Percentiles rank a stretch among this genome's conserved stretches.
phyloP scores from a whole-genome alignment of 2,329 filamentous ascomycete species.

The Rutstroemia sp. region DNA sequence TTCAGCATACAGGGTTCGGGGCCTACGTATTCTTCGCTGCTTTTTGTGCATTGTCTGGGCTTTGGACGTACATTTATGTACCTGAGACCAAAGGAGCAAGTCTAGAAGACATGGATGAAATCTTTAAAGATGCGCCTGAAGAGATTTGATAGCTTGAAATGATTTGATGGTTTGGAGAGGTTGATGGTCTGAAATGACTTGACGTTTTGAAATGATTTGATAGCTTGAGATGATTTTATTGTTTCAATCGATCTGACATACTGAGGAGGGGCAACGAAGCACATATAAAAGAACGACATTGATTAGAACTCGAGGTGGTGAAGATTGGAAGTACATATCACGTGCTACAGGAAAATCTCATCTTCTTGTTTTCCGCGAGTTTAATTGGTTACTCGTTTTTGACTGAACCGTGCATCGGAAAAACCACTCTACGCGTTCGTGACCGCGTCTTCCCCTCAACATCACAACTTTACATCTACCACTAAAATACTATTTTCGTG shows the following conservation, averaged over 20 bases:
- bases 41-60: constrained; percentile 39
- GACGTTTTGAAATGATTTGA: neutral
- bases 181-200: neutral
- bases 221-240: neutral
- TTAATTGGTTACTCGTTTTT: neutral
- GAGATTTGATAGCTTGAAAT: neutral
- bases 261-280: neutral
- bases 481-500: neutral
- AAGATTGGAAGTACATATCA: too few relatives aligned
- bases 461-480: neutral
- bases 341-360: too few relatives aligned
- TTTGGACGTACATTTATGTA: constrained; percentile 45
- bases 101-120: constrained; percentile 45
- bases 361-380: too few relatives aligned
- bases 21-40: constrained; percentile 49
- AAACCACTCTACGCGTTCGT: constrained; percentile 11
- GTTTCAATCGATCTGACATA: neutral
- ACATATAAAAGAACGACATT: too few relatives aligned
- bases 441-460: constrained; percentile 7
- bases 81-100: constrained; percentile 42
- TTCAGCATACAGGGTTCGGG: constrained; percentile 48
- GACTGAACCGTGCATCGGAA: neutral
- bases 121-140: constrained; percentile 9
- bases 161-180: neutral
- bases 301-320: too few relatives aligned